A percentile compares a stretch with the other conserved stretches of the same genome.
phyloP scores from a whole-genome alignment of 768 basidiomycete species.

The Mycena capillaripes region DNA sequence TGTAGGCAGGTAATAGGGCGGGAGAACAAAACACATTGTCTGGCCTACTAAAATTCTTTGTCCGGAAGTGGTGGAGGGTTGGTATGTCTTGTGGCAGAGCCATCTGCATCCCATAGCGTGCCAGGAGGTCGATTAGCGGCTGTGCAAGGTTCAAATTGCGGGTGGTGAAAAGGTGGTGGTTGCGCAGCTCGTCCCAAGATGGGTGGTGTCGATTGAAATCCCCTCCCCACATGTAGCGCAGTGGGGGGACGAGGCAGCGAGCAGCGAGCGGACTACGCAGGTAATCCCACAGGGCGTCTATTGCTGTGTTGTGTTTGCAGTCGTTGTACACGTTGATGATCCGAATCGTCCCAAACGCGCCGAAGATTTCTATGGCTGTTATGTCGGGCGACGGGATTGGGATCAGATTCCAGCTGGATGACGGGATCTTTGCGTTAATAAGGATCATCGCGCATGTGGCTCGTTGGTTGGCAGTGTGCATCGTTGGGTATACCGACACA shows the following conservation, averaged over 20 bases:
- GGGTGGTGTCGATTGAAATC: slow-evolving; percentile 59
- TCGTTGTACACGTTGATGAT: slow-evolving; percentile 46
- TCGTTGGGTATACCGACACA: slow-evolving; percentile 42
- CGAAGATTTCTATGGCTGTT: slow-evolving; percentile 27
- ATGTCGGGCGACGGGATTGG: slow-evolving; percentile 24
- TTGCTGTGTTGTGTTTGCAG: slow-evolving; percentile 20
- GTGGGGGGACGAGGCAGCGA: not conserved
- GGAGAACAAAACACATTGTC: slow-evolving; percentile 59
- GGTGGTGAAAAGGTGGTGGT: slow-evolving; percentile 50
- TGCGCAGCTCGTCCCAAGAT: slow-evolving; percentile 52
- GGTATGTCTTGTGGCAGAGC: not conserved
- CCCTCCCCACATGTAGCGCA: slow-evolving; percentile 48
- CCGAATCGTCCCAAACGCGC: slow-evolving; percentile 28
- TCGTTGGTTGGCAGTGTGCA: slow-evolving; percentile 5
- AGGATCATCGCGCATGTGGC: slow-evolving; percentile 12
- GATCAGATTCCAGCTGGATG: not conserved
- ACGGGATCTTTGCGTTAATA: slow-evolving; percentile 1
- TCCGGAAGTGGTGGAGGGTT: not conserved
- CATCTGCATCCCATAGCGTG: not conserved
- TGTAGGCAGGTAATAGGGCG: slow-evolving; percentile 37
- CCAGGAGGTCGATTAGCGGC: slow-evolving; percentile 14
- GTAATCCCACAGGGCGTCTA: slow-evolving; percentile 3
- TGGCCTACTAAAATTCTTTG: slow-evolving; percentile 51
- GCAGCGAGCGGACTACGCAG: not conserved
- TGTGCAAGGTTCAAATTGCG: slow-evolving; percentile 28